phyloP scores from a whole-genome alignment of 1,284 basidiomycete species.

The Tremellales sp. region DNA sequence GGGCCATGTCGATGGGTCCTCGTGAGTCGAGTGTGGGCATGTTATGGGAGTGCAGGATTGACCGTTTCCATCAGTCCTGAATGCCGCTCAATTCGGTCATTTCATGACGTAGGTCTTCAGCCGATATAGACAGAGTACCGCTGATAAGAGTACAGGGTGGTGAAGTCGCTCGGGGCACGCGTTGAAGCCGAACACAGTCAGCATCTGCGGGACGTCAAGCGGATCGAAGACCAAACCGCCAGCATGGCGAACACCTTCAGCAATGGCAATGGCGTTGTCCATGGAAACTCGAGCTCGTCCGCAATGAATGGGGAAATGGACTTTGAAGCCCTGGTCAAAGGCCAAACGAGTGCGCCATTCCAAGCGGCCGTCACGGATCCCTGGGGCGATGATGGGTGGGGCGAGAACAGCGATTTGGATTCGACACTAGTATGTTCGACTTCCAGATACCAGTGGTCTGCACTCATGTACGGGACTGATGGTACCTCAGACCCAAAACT shows the following conservation, averaged over 20 bases:
- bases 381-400: slow-evolving; percentile 44
- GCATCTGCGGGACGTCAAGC: slow-evolving; percentile 46
- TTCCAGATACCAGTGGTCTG: too few species aligned
- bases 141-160: slow-evolving; percentile 26
- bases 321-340: slow-evolving; percentile 48
- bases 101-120: slow-evolving; percentile 76
- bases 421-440: slow-evolving; percentile 25
- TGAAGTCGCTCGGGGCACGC: slow-evolving; percentile 45
- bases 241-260: slow-evolving; percentile 18
- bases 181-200: slow-evolving; percentile 48
- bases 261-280: slow-evolving; percentile 22
- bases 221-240: slow-evolving; percentile 44
- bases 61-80: slow-evolving; percentile 60
- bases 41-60: slow-evolving; percentile 6
- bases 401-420: slow-evolving; percentile 20
- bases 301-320: slow-evolving; percentile 40
- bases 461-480: neutral
- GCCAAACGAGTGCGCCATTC: slow-evolving; percentile 9
- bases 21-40: slow-evolving; percentile 53
- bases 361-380: slow-evolving; percentile 21
- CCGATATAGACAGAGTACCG: neutral
- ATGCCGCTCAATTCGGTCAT: slow-evolving; percentile 81
- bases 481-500: slow-evolving; percentile 12
- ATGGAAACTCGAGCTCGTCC: slow-evolving; percentile 12
- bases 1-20: slow-evolving; percentile 96